Base-by-base conservation (phyloP, 164 flowering plant genomes). In the Umbellularia californica region DNA sequence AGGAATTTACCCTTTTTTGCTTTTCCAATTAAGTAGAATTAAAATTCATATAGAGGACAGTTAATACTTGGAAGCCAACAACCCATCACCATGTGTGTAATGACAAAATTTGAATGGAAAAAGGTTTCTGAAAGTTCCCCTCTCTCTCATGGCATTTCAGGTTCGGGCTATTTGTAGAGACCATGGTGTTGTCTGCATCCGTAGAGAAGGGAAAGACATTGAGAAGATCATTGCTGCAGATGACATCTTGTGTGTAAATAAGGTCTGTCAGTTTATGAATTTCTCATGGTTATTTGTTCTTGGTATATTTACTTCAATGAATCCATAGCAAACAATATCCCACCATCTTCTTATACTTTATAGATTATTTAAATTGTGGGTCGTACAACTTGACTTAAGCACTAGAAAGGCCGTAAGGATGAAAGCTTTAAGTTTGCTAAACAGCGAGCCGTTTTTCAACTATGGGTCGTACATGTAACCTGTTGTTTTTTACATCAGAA, bases 151-250 rank as follows among this genome's bases (percentile, higher is more conserved):
- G 58, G 12, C 2, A 65, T 27, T 84, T 23, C 81, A 92, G 98
- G 91, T 95, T 35, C 84, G 79, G 72, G 72, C 79, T 22, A 90
- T 95, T 70, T 90, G 94, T 75, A 81, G 79, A 75, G 94, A 93
- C 71, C 90, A 82, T 83, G 99, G 99, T 23, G 82, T 95, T 66
- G 89, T 90, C 71, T 93, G 99, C 82, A 92, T 95, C 35, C 89
- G 90, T 7, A 85, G 99, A 73, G 96, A 88, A 75, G 98, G 97
- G 69, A 93, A 89, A 77, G 93, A 92, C 73, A 81, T 93, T 68
- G 87, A 88, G 71, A 86, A 85, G 74, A 84, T 90, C 14, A 86
- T 93, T 24, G 73, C 78, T 2, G 75, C 77, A 28, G 88, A 90
- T 80, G 87, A 81, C 50, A 90, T 91, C 76, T 66, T 93, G 84